These are phyloP conservation scores for Conoideocrella luteorostrata DNA, from an alignment of 2,329 filamentous ascomycete species.

Conservation along the genomic window DNA sequence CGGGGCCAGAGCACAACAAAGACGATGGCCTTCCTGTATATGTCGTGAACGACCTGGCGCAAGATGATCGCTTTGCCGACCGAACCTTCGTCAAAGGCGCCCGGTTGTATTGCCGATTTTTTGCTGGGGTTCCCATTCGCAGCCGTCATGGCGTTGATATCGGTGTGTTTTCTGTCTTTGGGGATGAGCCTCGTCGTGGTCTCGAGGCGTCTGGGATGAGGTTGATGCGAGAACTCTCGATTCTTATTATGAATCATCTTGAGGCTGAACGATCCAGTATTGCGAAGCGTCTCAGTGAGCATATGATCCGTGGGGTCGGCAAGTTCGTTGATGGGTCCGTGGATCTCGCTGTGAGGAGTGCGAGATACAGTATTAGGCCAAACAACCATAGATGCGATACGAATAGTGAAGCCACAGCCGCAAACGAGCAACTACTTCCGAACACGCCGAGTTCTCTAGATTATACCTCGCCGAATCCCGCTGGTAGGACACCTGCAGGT, in stretches of 20 bases:
- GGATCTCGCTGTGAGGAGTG: not conserved
- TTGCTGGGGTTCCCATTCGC: conserved; percentile 28
- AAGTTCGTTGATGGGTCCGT: conserved; percentile 19
- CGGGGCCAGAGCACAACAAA: not conserved
- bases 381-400: conserved; percentile 1
- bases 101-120: conserved; percentile 20
- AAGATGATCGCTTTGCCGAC: conserved; percentile 20
- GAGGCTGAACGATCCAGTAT: conserved; percentile 18
- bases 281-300: conserved; percentile 19
- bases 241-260: conserved; percentile 25
- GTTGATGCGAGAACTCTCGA: conserved; percentile 14
- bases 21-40: not conserved
- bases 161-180: conserved; percentile 24
- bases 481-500: no score
- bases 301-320: conserved; percentile 27
- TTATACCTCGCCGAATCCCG: no score
- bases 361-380: not conserved
- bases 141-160: conserved; percentile 27
- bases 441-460: no score
- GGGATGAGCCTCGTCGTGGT: conserved; percentile 4
- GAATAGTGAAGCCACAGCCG: not conserved
- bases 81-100: conserved; percentile 13
- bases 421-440: no score
- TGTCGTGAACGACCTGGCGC: conserved; percentile 1
- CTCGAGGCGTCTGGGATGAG: conserved; percentile 18